Base-by-base conservation (phyloP, 2,329 filamentous ascomycete species). In the Leptographium procerum region DNA sequence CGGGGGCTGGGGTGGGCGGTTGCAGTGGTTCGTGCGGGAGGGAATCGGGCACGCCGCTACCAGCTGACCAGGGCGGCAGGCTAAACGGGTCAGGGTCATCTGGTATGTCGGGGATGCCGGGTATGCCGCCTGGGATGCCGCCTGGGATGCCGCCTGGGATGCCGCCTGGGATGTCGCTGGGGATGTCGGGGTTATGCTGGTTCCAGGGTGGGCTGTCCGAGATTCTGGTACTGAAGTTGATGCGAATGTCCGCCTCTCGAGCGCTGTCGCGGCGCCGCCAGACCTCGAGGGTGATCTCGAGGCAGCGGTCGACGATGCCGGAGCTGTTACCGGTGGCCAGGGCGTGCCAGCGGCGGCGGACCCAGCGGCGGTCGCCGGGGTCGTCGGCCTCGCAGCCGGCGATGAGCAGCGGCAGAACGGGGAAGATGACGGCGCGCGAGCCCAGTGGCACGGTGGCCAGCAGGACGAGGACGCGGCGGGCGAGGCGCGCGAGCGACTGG, bases 371-470 rank as follows among this genome's bases (percentile, higher is more conserved):
- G 28, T 59, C 57, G 22, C 24, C 53, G 1, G 1, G 22, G 1
- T 55, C 47, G 6, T 47, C 24, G 14, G 53, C 57, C 36, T 59
- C 57, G 22, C 57, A 59, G n/a, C 57, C 57, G 14, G 57, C 45
- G 22, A 52, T 24, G 4, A 59, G 52, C 14, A 59, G 47, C 13
- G 57, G 57, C 34, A 59, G 19, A 4, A 59, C 53, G 4, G 57
- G 57, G 24, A 59, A 59, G n/a, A 59, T 56, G 28, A 56, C 34
- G n/a, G 57, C 57, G 3, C 57, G 57, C 28, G 57, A 59, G 3
- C 28, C 34, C 1, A 59, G 36, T 4, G 57, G 57, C 11, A 59
- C 57, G 9, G 53, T 59, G 11, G 57, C 57, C 24, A 59, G 29
- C 13, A 59, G 24, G 1, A 59, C 57, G 13, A 59, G 53, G 6